A percentile compares a stretch with the other conserved stretches of the same genome.
Conservation (phyloP, 2,329 filamentous ascomycete species). For the Diaporthe australafricana region DNA sequence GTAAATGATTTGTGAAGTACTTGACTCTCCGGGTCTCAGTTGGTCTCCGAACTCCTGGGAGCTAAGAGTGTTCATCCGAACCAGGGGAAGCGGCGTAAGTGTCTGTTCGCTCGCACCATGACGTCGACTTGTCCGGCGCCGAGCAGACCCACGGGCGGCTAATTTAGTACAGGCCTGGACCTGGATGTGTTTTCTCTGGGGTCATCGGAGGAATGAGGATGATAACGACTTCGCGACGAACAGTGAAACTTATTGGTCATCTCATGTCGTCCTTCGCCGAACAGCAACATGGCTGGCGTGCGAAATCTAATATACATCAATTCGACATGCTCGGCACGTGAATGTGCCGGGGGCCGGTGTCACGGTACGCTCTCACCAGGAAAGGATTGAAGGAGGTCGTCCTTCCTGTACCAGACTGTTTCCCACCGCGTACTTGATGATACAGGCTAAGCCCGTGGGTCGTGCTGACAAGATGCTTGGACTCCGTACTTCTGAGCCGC, state of each 20-base stretch:
- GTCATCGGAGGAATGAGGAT: neutral
- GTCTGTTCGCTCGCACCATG: conserved; percentile 8
- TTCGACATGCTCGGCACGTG: neutral
- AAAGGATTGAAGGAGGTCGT: neutral
- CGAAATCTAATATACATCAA: neutral
- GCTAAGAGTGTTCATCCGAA: conserved; percentile 13
- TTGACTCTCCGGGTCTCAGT: neutral
- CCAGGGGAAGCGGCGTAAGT: neutral
- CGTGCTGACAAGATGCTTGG: neutral
- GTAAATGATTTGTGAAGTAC: neutral
- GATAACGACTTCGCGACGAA: neutral
- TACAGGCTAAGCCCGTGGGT: neutral
- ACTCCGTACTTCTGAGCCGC: neutral
- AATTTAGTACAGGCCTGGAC: neutral
- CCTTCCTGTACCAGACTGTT: neutral
- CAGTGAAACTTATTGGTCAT: too few species aligned
- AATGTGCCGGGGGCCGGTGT: neutral
- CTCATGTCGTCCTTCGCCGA: too few species aligned
- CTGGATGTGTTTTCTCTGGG: neutral
- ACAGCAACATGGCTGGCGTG: neutral
- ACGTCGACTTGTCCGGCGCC: neutral
- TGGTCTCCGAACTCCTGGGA: neutral
- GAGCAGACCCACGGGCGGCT: neutral
- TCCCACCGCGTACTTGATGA: neutral
- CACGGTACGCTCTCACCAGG: neutral